These are phyloP conservation scores for Kwoniella bestiolae DNA, from an alignment of 768 basidiomycete species.

Conservation along the genomic window DNA sequence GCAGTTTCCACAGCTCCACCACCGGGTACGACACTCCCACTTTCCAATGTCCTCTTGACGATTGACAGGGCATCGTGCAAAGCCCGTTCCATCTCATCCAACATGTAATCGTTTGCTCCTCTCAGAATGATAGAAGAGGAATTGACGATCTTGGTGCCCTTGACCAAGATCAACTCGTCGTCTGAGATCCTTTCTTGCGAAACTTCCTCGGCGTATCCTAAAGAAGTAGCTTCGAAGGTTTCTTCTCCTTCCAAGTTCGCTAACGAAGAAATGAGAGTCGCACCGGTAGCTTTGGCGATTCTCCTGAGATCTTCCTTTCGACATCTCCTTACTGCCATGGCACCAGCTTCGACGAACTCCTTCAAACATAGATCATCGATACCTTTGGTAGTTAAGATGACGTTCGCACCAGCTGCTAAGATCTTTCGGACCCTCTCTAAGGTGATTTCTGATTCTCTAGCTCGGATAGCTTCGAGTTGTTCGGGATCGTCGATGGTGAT, in stretches of 20 bases:
- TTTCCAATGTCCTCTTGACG: constrained; percentile 96
- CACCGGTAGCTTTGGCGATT: constrained; percentile 96
- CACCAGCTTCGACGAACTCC: constrained; percentile 98
- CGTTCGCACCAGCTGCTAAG: constrained; percentile 92
- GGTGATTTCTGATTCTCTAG: constrained; percentile 92
- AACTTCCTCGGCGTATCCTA: constrained; percentile 95
- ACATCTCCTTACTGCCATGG: constrained; percentile 97
- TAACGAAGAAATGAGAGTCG: constrained; percentile 85
- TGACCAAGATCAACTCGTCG: constrained; percentile 94
- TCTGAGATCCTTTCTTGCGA: constrained; percentile 97
- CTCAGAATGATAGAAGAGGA: constrained; percentile 90
- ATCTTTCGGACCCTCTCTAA: constrained; percentile 95
- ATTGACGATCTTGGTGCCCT: constrained; percentile 95
- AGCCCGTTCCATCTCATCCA: constrained; percentile 98
- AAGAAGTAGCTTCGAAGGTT: constrained; percentile 86
- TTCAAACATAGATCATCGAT: constrained; percentile 98
- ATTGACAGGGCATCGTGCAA: constrained; percentile 92
- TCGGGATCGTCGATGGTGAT: constrained; percentile 96
- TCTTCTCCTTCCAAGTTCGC: constrained; percentile 98
- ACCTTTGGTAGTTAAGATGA: constrained; percentile 95
- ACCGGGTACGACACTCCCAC: constrained; percentile 92
- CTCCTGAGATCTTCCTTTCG: constrained; percentile 96
- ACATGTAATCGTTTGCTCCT: constrained; percentile 98
- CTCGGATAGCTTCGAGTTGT: constrained; percentile 93
- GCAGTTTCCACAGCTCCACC: constrained; percentile 98